phyloP scores from a whole-genome alignment of 345 rosid species.

The Bruguiera parviflora region DNA sequence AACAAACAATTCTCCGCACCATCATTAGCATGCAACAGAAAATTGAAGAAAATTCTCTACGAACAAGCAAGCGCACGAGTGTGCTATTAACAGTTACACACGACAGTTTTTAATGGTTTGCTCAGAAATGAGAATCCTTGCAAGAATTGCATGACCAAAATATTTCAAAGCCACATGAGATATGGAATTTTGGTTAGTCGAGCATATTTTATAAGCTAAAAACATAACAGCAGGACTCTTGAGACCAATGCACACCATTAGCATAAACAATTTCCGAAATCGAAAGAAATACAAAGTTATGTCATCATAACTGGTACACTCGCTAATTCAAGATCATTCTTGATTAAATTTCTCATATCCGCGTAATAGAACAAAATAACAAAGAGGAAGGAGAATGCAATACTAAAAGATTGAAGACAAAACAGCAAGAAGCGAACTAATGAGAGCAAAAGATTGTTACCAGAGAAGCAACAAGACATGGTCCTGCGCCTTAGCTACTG shows the following conservation, averaged over 20 bases:
- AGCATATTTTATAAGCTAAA: too few relatives aligned
- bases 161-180: too few relatives aligned
- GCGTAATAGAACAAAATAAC: neutral
- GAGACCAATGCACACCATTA: too few relatives aligned
- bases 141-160: too few relatives aligned
- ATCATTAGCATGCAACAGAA: neutral
- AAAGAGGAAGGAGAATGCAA: neutral
- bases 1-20: neutral
- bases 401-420: neutral
- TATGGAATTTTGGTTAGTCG: too few relatives aligned
- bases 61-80: neutral
- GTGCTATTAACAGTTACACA: neutral
- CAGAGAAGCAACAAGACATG: slow-evolving; percentile 16
- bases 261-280: too few relatives aligned
- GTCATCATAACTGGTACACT: too few relatives aligned
- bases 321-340: too few relatives aligned
- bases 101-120: too few relatives aligned
- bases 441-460: slow-evolving; percentile 3
- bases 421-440: neutral
- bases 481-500: neutral
- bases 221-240: too few relatives aligned
- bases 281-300: too few relatives aligned
- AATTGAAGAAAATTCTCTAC: neutral
- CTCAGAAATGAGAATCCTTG: neutral
- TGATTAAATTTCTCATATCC: too few relatives aligned